phyloP scores from a whole-genome alignment of 2,329 filamentous ascomycete species.

The Penicillium sp. region DNA sequence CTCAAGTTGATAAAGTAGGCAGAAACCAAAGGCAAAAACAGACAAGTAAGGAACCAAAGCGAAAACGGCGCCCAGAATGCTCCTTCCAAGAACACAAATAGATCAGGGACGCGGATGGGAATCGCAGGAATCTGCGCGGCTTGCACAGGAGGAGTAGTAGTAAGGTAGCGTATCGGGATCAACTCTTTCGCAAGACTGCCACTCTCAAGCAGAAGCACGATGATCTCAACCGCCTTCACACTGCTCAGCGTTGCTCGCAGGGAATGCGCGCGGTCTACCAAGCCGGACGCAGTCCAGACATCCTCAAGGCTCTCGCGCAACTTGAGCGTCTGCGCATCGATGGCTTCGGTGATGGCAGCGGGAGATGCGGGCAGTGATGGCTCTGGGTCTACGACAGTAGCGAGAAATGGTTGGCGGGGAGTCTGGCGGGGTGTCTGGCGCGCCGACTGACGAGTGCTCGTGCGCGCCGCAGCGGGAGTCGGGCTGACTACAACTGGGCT shows the following conservation, averaged over 20 bases:
- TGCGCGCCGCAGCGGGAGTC: background rate
- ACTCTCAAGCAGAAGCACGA: constrained; percentile 67
- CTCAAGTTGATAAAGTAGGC: constrained; percentile 93
- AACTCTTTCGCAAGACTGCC: constrained; percentile 67
- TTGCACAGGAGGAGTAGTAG: constrained; percentile 64
- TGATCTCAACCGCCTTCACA: constrained; percentile 66
- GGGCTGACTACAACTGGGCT: constrained; percentile 2
- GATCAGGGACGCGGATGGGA: constrained; percentile 69
- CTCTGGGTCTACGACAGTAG: constrained; percentile 4
- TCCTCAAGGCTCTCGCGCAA: constrained; percentile 34
- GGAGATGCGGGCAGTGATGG: constrained; percentile 37
- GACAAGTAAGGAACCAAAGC: constrained; percentile 71
- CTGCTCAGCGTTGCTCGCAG: constrained; percentile 68
- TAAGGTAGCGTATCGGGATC: constrained; percentile 68
- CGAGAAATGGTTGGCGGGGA: background rate
- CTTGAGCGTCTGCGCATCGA: constrained; percentile 61
- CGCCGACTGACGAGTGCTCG: background rate
- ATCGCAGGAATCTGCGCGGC: constrained; percentile 56
- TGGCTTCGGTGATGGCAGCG: constrained; percentile 59
- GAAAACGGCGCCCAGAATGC: constrained; percentile 81
- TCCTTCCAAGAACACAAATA: constrained; percentile 71
- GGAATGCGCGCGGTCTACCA: constrained; percentile 53
- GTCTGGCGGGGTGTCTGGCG: background rate
- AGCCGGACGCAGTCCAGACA: constrained; percentile 34
- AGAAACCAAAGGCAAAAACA: constrained; percentile 65